These are phyloP conservation scores for Epichloe uncinata DNA, from an alignment of 2,329 filamentous ascomycete genomes.

Conservation along the genomic window DNA sequence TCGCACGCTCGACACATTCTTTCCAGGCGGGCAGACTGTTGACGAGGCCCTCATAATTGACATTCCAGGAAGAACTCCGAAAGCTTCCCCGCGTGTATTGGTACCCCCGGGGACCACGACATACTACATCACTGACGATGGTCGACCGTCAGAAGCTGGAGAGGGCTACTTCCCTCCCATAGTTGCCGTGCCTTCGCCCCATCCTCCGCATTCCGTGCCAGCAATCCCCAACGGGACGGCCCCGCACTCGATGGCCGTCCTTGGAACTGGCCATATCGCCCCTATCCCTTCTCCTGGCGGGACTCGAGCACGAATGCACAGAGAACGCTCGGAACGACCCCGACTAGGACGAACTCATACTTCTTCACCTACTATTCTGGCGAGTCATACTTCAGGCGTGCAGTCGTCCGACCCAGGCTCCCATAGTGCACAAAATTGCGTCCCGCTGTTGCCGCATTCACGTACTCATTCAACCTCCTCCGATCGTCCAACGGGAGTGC, in stretches of 20 bases:
- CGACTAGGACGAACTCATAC: constrained; percentile 60
- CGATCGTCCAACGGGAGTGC: constrained; percentile 32
- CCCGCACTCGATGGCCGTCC: constrained; percentile 60
- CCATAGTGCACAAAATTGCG: constrained; percentile 21
- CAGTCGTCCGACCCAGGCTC: constrained; percentile 17
- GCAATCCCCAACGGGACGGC: constrained; percentile 21
- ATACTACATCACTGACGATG: constrained; percentile 49
- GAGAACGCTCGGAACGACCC: constrained; percentile 45
- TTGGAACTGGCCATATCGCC: constrained; percentile 69
- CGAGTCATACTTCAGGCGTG: constrained; percentile 17
- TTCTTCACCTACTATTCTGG: constrained; percentile 58
- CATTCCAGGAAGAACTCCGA: constrained; percentile 67
- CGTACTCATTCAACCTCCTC: constrained; percentile 47
- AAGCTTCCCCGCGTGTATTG: constrained; percentile 56
- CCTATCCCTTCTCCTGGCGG: constrained; percentile 73
- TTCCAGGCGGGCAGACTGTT: constrained; percentile 72
- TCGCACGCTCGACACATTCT: constrained; percentile 67
- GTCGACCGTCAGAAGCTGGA: constrained; percentile 52
- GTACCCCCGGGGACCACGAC: constrained; percentile 30
- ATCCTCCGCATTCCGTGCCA: constrained; percentile 27
- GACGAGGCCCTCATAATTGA: constrained; percentile 89
- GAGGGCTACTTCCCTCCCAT: constrained; percentile 75
- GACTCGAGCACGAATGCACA: constrained; percentile 39
- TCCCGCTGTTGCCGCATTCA: constrained; percentile 32
- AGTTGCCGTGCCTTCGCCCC: constrained; percentile 29